phyloP scores from a whole-genome alignment of 352 stramenopile genomes.

The Blastocystis sp. region DNA sequence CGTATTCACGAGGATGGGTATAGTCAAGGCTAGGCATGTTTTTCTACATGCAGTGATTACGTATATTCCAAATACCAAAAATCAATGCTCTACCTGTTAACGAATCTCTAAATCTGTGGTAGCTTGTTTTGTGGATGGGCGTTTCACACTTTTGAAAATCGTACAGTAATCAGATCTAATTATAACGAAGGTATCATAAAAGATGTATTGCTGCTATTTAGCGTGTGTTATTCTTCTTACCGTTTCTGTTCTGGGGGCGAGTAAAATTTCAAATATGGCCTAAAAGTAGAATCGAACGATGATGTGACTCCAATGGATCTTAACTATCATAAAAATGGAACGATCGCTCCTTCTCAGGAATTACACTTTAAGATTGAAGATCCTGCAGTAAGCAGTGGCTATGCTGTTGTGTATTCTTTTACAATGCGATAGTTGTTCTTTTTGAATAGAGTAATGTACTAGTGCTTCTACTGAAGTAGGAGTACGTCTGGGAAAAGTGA shows the following conservation, averaged over 20 bases:
- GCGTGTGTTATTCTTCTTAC: neutral
- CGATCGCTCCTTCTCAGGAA: neutral
- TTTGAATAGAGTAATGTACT: neutral
- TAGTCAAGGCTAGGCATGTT: conserved; percentile 63
- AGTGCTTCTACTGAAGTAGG: neutral
- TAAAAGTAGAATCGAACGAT: neutral
- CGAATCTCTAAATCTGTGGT: neutral
- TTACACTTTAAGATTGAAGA: neutral
- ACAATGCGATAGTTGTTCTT: neutral
- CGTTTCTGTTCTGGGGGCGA: neutral
- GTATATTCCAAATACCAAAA: neutral
- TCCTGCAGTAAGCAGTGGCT: neutral
- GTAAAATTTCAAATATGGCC: neutral
- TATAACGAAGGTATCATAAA: neutral
- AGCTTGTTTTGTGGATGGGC: neutral
- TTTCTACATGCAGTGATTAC: neutral
- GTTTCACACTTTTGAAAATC: neutral
- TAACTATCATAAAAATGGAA: neutral
- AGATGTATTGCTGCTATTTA: neutral
- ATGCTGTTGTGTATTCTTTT: neutral
- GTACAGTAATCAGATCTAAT: neutral
- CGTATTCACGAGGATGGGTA: conserved; percentile 66
- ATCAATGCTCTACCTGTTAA: neutral
- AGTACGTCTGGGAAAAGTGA: neutral
- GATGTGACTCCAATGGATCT: neutral